Percentiles rank a stretch among this genome's conserved stretches.
phyloP scores from a whole-genome alignment of 1,284 basidiomycete genomes.

The Ustilago loliicola region DNA sequence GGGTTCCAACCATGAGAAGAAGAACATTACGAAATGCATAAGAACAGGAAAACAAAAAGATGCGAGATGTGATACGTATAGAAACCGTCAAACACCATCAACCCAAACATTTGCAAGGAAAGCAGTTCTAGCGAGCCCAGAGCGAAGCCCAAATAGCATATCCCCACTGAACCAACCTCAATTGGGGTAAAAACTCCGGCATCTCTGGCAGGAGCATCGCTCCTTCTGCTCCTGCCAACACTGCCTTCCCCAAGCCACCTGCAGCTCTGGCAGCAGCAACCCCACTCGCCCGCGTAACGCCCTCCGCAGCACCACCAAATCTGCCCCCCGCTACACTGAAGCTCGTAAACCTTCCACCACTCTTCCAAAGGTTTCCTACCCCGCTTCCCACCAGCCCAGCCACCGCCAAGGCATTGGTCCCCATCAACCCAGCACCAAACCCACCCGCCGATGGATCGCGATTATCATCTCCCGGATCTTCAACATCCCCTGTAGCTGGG shows the following conservation, averaged over 20 bases:
- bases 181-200: slow-evolving; percentile 17
- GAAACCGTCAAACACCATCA: not conserved
- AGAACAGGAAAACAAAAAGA: not conserved
- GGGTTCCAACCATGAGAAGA: too few species aligned
- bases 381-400: slow-evolving; percentile 10
- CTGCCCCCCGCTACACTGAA: slow-evolving; percentile 31
- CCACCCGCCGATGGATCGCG: slow-evolving; percentile 1
- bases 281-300: slow-evolving; percentile 16
- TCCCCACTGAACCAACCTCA: slow-evolving; percentile 24
- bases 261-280: slow-evolving; percentile 7
- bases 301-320: slow-evolving; percentile 30
- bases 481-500: slow-evolving; percentile 59
- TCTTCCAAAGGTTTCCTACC: not conserved
- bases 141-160: slow-evolving; percentile 41
- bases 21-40: too few species aligned
- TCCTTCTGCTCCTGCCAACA: not conserved
- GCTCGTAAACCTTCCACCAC: slow-evolving; percentile 6
- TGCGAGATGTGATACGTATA: not conserved
- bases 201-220: slow-evolving; percentile 19
- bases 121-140: slow-evolving; percentile 30
- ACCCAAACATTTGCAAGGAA: not conserved
- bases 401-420: not conserved
- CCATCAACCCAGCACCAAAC: slow-evolving; percentile 1
- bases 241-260: slow-evolving; percentile 3
- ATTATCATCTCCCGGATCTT: slow-evolving; percentile 58